Evolutionary conservation across 352 stramenopile species (phyloP).

Genomic region (Phytophthora ramorum): DNA sequence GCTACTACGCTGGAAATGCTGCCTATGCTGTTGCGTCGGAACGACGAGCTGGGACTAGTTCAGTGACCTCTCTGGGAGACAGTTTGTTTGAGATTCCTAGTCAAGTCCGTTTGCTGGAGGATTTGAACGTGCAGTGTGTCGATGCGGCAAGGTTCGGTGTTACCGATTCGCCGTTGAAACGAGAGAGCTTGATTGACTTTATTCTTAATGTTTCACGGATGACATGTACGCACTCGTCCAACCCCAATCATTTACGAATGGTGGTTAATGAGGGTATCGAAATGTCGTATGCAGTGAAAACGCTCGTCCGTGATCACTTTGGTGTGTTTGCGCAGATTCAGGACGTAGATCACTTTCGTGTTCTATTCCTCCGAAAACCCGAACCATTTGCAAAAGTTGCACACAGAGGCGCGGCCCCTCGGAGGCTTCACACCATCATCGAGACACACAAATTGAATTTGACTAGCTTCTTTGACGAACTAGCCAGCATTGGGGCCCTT

Average conservation of each 20-base stretch:
- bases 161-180: constrained; percentile 51
- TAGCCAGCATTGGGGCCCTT: constrained; percentile 13
- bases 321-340: constrained; percentile 67
- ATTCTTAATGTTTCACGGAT: constrained; percentile 58
- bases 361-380: constrained; percentile 52
- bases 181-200: constrained; percentile 58
- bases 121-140: constrained; percentile 61
- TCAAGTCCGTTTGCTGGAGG: constrained; percentile 59
- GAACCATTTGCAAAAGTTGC: not conserved
- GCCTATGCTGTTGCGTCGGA: constrained; percentile 18
- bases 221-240: constrained; percentile 44
- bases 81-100: constrained; percentile 59
- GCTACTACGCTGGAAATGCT: constrained; percentile 51
- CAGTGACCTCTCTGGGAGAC: constrained; percentile 17
- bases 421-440: constrained; percentile 40
- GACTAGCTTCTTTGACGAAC: constrained; percentile 52
- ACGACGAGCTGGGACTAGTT: constrained; percentile 1
- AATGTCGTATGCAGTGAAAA: constrained; percentile 57
- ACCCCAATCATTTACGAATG: constrained; percentile 46
- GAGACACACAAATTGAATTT: constrained; percentile 41
- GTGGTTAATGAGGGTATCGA: constrained; percentile 64
- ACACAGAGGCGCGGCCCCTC: not conserved
- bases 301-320: constrained; percentile 63
- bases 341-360: constrained; percentile 65
- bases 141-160: constrained; percentile 58